phyloP scores from a whole-genome alignment of 345 rosid species.

The Toxicodendron radicans region DNA sequence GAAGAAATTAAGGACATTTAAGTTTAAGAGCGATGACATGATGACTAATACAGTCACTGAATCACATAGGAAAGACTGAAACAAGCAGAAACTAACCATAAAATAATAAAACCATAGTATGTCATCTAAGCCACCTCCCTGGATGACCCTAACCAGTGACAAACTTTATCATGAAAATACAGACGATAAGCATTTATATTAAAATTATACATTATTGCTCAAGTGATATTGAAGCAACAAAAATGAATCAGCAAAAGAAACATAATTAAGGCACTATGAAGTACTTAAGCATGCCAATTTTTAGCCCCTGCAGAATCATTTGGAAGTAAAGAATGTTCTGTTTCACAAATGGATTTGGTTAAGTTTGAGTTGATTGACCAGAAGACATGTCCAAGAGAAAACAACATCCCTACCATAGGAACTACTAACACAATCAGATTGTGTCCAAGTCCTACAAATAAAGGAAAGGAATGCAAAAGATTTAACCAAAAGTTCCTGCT shows the following conservation, averaged over 20 bases:
- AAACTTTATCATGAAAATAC: not conserved
- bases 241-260: not conserved
- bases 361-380: not conserved
- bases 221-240: not conserved
- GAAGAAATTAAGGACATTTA: not conserved
- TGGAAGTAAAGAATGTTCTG: not conserved
- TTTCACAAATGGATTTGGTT: no score
- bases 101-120: not conserved
- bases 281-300: not conserved
- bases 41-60: not conserved
- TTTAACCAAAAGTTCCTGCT: constrained; percentile 1
- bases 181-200: not conserved
- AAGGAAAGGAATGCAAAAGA: not conserved
- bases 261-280: not conserved
- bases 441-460: not conserved
- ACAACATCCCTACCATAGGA: not conserved
- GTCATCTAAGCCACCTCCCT: not conserved
- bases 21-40: not conserved
- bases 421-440: not conserved
- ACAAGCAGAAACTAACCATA: not conserved
- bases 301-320: not conserved
- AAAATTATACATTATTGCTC: not conserved
- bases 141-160: not conserved
- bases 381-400: not conserved
- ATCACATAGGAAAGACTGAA: not conserved